Evolutionary conservation across 2,329 filamentous ascomycete species (phyloP), one percentile per base, ranked within the genome.

Genomic region (Monilinia laxa): DNA sequence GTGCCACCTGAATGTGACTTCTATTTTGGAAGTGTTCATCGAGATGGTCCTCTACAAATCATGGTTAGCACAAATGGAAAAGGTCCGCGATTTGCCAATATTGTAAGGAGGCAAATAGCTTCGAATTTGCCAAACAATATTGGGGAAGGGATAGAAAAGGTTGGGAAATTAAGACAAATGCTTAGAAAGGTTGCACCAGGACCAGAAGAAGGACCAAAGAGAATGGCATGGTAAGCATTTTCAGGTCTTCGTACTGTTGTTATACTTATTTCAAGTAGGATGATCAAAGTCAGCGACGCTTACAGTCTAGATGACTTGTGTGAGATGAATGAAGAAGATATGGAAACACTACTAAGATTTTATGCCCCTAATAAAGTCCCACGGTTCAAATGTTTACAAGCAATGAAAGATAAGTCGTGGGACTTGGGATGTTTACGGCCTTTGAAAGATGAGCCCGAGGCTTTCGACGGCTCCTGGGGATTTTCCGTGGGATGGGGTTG

Each of bases 1-100:
- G 95, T 99, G 4, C 95, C 95, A 0, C 86, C 92, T 0, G 95
- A 99, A 78, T 99, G 95, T 79, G 95, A 99, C 76, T 99, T 99
- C 77, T 99, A 97, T 83, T 99, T 99, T 80, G 95, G 95, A 70
- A 95, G 91, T 76, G 89, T 97, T 51, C 92, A 99, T 79, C 89
- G 95, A 62, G 95, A 99, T 77, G 95, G 95, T 0, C 95, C 95
- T 7, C 80, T 99, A 68, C 95, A 99, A 81, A 90, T 99, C 75
- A 99, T 99, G 95, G 94, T 99, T 73, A 96, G 91, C 80, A 99
- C 95, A 47, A 99, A 98, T 77, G 95, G 95, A 63, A 97, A 97
- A 77, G 95, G 95, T 0, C 95, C 95, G 0, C 89, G 94, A 76
- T 81, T 99, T 70, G 95, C 95, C 12, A 94, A 92, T 72, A 88